Percentiles rank a stretch among this genome's conserved stretches.
phyloP scores from a whole-genome alignment of 371 early-diverging fungal species.

The Rhizopus arrhizus region DNA sequence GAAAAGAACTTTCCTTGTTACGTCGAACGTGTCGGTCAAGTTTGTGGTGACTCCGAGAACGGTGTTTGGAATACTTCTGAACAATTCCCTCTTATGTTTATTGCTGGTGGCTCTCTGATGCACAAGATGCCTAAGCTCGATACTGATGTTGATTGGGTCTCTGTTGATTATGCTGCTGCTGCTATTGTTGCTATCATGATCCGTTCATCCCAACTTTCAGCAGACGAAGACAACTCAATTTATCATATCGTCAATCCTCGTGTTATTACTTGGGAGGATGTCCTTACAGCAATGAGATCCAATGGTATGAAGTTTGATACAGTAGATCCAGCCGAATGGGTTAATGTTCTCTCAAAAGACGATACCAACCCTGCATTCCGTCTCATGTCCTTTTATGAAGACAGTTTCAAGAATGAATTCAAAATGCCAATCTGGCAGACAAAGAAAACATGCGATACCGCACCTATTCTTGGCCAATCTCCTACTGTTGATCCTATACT shows the following conservation, averaged over 20 bases:
- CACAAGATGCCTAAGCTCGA: constrained; percentile 30
- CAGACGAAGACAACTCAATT: constrained; percentile 4
- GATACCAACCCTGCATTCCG: constrained; percentile 38
- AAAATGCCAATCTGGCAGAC: constrained; percentile 37
- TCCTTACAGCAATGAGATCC: constrained; percentile 25
- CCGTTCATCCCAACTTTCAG: constrained; percentile 17
- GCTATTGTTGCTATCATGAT: constrained; percentile 38
- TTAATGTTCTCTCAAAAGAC: constrained; percentile 28
- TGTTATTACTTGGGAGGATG: constrained; percentile 23
- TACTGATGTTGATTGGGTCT: constrained; percentile 39
- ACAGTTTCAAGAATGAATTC: constrained; percentile 15
- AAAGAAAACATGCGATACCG: constrained; percentile 5
- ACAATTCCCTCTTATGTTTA: constrained; percentile 43
- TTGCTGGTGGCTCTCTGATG: constrained; percentile 40
- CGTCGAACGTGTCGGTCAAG: constrained; percentile 51
- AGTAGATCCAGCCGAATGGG: constrained; percentile 33
- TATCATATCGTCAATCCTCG: constrained; percentile 47
- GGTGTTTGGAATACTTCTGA: constrained; percentile 52
- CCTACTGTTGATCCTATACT: constrained; percentile 17
- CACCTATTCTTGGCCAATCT: constrained; percentile 12
- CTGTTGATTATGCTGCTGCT: constrained; percentile 36
- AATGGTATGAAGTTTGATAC: constrained; percentile 34
- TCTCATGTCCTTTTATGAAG: constrained; percentile 37
- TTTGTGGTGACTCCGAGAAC: constrained; percentile 39
- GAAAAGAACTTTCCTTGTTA: constrained; percentile 40